These are phyloP conservation scores for Vitis riparia DNA, from an alignment of 164 flowering plant genomes.

Conservation along the genomic window DNA sequence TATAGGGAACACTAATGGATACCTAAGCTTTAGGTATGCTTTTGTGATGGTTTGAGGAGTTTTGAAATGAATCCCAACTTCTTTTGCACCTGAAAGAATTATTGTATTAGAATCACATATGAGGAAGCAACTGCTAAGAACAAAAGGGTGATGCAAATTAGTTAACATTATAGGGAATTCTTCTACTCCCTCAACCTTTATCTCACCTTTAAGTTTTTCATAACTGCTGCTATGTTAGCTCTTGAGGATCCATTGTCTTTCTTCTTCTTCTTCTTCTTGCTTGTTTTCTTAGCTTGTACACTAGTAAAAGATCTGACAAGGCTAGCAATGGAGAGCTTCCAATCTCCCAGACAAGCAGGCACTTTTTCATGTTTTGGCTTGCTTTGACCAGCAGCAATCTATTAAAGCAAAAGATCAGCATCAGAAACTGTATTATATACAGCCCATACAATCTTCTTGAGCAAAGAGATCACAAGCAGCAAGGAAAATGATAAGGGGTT, in stretches of 20 bases:
- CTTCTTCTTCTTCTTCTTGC: constrained; percentile 28
- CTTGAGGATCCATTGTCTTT: constrained; percentile 21
- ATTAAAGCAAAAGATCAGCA: neutral
- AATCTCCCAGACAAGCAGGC: constrained; percentile 30
- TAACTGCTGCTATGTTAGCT: constrained; percentile 19
- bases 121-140: neutral
- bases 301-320: constrained; percentile 22
- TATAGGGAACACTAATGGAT: no score
- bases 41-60: constrained; percentile 16
- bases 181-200: neutral
- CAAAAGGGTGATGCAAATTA: neutral
- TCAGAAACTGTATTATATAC: neutral
- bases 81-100: constrained; percentile 31
- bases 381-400: constrained; percentile 22
- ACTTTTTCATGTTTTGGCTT: constrained; percentile 18
- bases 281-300: constrained; percentile 8
- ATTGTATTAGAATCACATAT: neutral
- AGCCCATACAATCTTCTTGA: no score
- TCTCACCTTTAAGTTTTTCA: constrained; percentile 35
- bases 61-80: constrained; percentile 25
- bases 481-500: no score
- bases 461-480: no score
- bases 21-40: constrained; percentile 5
- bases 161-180: neutral
- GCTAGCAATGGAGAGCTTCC: constrained; percentile 30